phyloP scores from a whole-genome alignment of 345 rosid genomes.

The Lepidium aucheri region DNA sequence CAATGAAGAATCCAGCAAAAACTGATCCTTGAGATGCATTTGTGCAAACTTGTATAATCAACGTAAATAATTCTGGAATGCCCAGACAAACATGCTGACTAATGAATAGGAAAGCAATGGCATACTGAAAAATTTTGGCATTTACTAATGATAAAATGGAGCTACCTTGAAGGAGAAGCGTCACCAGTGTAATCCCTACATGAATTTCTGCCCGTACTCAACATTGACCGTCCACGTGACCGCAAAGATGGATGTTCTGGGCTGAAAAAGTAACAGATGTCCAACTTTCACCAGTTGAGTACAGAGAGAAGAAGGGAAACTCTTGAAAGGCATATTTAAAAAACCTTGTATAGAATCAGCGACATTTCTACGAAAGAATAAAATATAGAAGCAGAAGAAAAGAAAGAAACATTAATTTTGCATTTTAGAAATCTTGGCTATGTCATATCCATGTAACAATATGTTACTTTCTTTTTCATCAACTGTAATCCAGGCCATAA shows the following conservation, averaged over 20 bases:
- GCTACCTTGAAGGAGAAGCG: conserved; percentile 66
- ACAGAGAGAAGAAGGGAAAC: background rate
- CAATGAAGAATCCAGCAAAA: background rate
- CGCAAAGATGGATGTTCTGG: conserved; percentile 88
- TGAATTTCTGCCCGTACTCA: conserved; percentile 67
- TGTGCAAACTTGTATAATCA: conserved; percentile 1
- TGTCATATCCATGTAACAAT: background rate
- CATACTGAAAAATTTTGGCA: conserved; percentile 1
- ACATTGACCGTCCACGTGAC: conserved; percentile 70
- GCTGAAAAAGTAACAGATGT: conserved; percentile 43
- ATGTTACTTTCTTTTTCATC: background rate
- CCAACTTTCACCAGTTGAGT: conserved; percentile 4
- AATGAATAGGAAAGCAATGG: background rate
- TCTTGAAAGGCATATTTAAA: background rate
- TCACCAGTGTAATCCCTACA: conserved; percentile 61
- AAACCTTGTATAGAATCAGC: background rate
- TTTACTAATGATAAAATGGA: conserved; percentile 1
- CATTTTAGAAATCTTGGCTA: background rate
- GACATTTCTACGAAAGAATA: background rate
- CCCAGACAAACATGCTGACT: background rate
- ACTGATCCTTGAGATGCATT: background rate
- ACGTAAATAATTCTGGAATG: background rate
- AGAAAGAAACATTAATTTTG: background rate
- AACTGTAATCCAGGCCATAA: conserved; percentile 10
- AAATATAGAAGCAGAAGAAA: background rate